A percentile compares a stretch with the other conserved stretches of the same genome.
phyloP scores from a whole-genome alignment of 352 stramenopile species.

The Phytophthora sansomeana region DNA sequence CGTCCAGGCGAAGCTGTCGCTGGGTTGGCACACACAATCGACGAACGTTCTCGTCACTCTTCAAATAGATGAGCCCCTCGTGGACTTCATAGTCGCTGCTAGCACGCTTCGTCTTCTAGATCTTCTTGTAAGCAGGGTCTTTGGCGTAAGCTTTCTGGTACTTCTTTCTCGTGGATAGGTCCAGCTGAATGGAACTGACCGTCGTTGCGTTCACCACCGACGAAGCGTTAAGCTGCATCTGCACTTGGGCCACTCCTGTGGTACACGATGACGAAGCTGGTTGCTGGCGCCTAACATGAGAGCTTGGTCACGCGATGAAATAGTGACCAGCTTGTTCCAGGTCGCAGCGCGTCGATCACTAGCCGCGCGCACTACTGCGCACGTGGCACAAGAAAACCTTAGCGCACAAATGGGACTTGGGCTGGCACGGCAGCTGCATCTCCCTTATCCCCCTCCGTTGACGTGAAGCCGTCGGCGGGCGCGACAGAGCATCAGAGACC shows the following conservation, averaged over 20 bases:
- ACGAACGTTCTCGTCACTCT: too few species aligned
- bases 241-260: not conserved
- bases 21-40: too few species aligned
- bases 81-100: constrained; percentile 12
- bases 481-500: not conserved
- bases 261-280: not conserved
- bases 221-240: not conserved
- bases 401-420: not conserved
- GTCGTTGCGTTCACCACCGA: not conserved
- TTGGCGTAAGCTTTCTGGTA: not conserved
- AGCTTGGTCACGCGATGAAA: not conserved
- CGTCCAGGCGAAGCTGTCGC: too few species aligned
- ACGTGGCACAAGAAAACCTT: not conserved
- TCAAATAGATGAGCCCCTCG: not conserved
- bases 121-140: not conserved
- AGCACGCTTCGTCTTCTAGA: not conserved
- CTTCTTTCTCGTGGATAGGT: not conserved
- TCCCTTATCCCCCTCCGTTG: not conserved
- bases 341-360: not conserved
- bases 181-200: not conserved
- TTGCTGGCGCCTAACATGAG: not conserved
- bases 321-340: not conserved
- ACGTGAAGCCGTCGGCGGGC: not conserved
- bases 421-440: not conserved
- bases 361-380: not conserved